Percentiles rank a stretch among this genome's conserved stretches.
Evolutionary conservation across 108 stramenopile genomes (phyloP).

Genomic region (Skeletonema potamos): DNA sequence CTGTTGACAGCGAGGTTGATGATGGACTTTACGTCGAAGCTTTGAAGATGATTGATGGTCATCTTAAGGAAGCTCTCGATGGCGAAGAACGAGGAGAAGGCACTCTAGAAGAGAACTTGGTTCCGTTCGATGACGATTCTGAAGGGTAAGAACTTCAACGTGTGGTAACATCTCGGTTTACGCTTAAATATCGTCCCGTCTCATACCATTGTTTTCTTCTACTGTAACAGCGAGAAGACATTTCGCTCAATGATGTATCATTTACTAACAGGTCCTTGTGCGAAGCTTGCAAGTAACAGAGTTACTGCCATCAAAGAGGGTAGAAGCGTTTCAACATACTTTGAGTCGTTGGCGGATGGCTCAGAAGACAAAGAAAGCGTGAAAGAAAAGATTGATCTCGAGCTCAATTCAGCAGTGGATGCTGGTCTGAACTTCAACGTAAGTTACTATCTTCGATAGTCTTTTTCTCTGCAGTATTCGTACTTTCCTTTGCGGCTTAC

Average conservation of each 20-base stretch:
- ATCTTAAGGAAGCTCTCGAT: background rate
- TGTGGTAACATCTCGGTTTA: too few species aligned
- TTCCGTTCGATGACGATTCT: background rate
- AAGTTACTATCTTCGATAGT: background rate
- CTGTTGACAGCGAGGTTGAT: background rate
- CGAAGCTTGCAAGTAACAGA: background rate
- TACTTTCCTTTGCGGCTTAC: background rate
- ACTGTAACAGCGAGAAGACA: conserved; percentile 1
- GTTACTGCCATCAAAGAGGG: background rate
- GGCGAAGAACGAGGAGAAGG: conserved; percentile 5
- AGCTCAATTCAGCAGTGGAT: conserved; percentile 6
- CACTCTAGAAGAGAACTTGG: background rate
- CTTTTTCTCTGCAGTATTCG: background rate
- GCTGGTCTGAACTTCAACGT: conserved; percentile 5
- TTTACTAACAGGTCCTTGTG: background rate
- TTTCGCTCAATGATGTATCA: background rate
- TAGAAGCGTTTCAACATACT: background rate
- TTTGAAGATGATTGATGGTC: conserved; percentile 3
- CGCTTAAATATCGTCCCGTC: too few species aligned
- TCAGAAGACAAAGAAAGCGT: background rate
- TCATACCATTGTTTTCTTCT: too few species aligned
- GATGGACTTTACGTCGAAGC: background rate
- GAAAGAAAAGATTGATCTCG: background rate
- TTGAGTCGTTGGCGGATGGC: background rate
- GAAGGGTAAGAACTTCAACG: background rate